phyloP scores from a whole-genome alignment of 1,139 yeast genomes.

The Candida sp. region DNA sequence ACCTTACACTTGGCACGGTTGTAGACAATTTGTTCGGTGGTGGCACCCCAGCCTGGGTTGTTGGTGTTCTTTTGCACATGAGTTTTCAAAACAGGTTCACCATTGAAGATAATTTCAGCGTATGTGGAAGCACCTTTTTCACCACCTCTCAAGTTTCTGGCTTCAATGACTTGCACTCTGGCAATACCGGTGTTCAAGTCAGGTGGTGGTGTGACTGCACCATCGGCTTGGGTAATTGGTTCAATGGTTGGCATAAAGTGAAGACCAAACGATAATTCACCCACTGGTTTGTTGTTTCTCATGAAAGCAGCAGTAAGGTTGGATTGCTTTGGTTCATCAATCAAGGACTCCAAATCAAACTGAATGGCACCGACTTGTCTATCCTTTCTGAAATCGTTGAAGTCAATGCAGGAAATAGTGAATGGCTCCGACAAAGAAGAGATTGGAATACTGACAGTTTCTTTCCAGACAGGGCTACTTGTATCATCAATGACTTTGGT shows the following conservation, averaged over 20 bases:
- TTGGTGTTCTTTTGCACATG: slow-evolving; percentile 62
- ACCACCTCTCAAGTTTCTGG: slow-evolving; percentile 49
- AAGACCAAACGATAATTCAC: slow-evolving; percentile 70
- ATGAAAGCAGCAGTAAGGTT: slow-evolving; percentile 61
- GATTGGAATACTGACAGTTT: slow-evolving; percentile 72
- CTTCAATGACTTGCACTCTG: slow-evolving; percentile 56
- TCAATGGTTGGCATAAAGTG: slow-evolving; percentile 82
- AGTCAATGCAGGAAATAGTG: slow-evolving; percentile 70
- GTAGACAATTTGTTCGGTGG: slow-evolving; percentile 72
- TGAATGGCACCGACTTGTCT: slow-evolving; percentile 79
- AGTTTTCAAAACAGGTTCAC: slow-evolving; percentile 61
- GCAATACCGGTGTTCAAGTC: slow-evolving; percentile 94
- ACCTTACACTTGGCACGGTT: slow-evolving; percentile 75
- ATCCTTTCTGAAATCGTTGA: slow-evolving; percentile 80
- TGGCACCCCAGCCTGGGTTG: slow-evolving; percentile 69
- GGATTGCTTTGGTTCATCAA: slow-evolving; percentile 56
- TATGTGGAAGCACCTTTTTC: slow-evolving; percentile 61
- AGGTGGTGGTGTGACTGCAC: slow-evolving; percentile 86
- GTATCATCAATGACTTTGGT: slow-evolving; percentile 73
- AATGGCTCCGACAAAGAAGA: slow-evolving; percentile 83
- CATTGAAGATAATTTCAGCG: slow-evolving; percentile 72
- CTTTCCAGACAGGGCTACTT: slow-evolving; percentile 80
- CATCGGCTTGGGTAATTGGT: slow-evolving; percentile 79
- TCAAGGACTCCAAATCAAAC: slow-evolving; percentile 71
- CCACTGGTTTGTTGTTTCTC: slow-evolving; percentile 84